Conservation (phyloP, 2,329 filamentous ascomycete genomes). For the Colletotrichum sp. region DNA sequence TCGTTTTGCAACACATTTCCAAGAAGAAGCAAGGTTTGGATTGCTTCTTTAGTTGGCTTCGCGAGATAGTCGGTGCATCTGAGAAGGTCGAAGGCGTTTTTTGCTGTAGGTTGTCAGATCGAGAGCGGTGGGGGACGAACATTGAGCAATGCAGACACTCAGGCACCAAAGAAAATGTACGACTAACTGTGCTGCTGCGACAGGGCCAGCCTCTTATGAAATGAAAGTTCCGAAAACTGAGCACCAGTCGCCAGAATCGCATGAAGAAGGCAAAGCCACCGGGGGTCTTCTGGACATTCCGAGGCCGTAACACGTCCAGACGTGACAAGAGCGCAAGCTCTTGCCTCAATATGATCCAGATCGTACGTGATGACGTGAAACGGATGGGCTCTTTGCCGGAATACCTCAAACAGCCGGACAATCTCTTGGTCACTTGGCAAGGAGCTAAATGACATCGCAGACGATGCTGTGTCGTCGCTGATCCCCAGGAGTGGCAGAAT, state of each 20-base stretch:
- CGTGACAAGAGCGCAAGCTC: neutral
- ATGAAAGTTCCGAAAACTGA: neutral
- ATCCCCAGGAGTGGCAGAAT: neutral
- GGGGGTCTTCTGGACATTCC: neutral
- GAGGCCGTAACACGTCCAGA: neutral
- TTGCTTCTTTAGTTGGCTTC: neutral
- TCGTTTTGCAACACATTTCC: conserved; percentile 17
- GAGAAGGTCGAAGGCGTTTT: neutral
- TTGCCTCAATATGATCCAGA: neutral
- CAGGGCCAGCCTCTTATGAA: neutral
- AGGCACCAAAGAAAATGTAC: neutral
- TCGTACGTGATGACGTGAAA: neutral
- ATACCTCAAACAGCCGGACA: neutral
- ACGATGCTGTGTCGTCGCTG: neutral
- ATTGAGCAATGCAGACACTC: neutral
- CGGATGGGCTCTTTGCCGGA: neutral
- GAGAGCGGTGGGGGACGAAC: neutral
- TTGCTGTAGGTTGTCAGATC: neutral
- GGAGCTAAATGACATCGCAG: neutral
- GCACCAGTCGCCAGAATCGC: neutral
- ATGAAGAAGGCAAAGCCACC: neutral
- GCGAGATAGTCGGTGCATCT: neutral
- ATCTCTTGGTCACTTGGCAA: neutral
- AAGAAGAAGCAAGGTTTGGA: neutral
- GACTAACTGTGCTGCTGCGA: neutral